Evolutionary conservation across 208 protist species (phyloP), one percentile per base, ranked within the genome.

Genomic region (Wallacemonas sp.): DNA sequence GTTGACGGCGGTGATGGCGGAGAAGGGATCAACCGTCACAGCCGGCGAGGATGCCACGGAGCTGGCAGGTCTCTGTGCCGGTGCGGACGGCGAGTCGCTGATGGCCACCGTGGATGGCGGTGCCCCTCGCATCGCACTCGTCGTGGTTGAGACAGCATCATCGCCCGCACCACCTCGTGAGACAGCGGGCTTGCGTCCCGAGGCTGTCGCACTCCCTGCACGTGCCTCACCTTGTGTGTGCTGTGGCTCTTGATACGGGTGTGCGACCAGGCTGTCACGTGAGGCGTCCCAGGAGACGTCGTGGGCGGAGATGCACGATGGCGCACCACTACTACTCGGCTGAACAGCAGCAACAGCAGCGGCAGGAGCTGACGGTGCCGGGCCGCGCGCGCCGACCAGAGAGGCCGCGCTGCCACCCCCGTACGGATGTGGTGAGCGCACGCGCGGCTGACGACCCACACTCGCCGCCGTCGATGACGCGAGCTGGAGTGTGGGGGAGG

Each of bases 61-160:
- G 57, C 49, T 19, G 14, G 68, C 36, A 68, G 41, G 1, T 41
- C 24, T 33, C n/a, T 21, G 39, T 39, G 41, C 17, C 64, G 27
- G 52, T 36, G 46, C 61, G 54, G 54, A 65, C 32, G 62, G 61
- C 54, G n/a, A 55, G 33, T 8, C 67, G 41, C 26, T 79, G 58
- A 27, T 46, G 61, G 21, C 72, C 54, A 49, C 47, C 39, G 57
- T 71, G 64, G 19, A 73, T 43, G 36, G 63, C 61, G 60, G 65
- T 61, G 27, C 58, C 47, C 19, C 55, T 49, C 41, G 65, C 8
- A 32, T 76, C 65, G 32, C 39, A 65, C 47, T 68, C 61, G 16
- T 56, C 63, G 27, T 76, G 61, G 41, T n/a, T 4, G 11, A 6
- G 41, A 8, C 41, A n/a, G n/a, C n/a, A n/a, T n/a, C n/a, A n/a